Evolutionary conservation across 2,329 filamentous ascomycete species (phyloP), one percentile per base, ranked within the genome.

Genomic region (Colletotrichum nymphaeae): DNA sequence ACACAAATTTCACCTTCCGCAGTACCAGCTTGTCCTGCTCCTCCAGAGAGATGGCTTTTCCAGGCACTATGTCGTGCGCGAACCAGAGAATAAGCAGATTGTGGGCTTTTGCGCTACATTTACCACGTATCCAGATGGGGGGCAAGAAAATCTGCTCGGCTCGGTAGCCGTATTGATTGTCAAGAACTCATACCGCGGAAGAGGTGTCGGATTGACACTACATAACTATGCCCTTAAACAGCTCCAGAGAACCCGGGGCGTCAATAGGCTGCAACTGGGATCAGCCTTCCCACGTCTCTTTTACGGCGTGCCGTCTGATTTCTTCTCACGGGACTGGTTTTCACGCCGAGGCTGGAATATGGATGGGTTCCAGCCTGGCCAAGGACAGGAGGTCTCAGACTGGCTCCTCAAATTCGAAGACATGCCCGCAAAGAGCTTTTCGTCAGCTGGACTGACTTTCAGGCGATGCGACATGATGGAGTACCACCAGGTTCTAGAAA

Each of bases 31-130:
- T 5, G 82, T 83, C 30, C 82, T 83, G 2, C 78, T 91, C 1
- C 83, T 92, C 4, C 82, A 85, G 69, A 85, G 89, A 55, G 86
- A 88, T 67, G 89, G 89, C 52, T 91, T 89, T 74, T 84, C 86
- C 9, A 88, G 87, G 82, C 88, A 91, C 79, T 89, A 89, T 74
- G 81, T 90, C 35, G 88, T 91, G 32, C 85, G 86, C 62, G 84
- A 88, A n/a, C 84, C 86, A 2, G 79, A 78, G 12, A 84, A 79
- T 3, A 79, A 79, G 8, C 82, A 84, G 46, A 76, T 89, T 28
- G 78, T 91, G 49, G 90, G 89, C 0, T 91, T 91, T 74, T 91
- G 89, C 76, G 89, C 89, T 11, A 91, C 89, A 9, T 91, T 89
- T 77, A 88, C 89, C 35, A 89, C 87, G 4, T 91, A 88, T 78